Base-by-base conservation (phyloP, 2,329 filamentous ascomycete species). In the Fusarium sororula region DNA sequence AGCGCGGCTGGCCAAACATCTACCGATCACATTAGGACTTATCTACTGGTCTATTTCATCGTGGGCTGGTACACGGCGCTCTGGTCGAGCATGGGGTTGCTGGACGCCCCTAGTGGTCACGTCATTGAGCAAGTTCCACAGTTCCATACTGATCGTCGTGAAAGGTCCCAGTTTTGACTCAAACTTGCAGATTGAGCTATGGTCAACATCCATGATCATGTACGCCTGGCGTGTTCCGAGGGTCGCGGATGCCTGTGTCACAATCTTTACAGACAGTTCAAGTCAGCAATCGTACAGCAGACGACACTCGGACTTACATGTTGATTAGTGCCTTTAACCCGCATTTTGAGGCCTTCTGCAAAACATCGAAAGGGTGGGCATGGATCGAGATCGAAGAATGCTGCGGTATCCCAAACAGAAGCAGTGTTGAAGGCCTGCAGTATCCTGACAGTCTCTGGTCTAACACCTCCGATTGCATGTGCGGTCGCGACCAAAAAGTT, bases 81-180 rank as follows among this genome's bases (percentile, higher is more conserved):
- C 13, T 28, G 2, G 2, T 7, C 0, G 14, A 13, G 11, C 2
- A 0, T 7, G 5, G 0, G 24, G 7, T 0, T 30, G 51, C 1
- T 55, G 20, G 0, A 5, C 3, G 0, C 51, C 10, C 1, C 14
- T 24, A 14, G 2, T 7, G 7, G 11, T 55, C 10, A 55, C 24
- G 0, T 55, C 11, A 3, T 2, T 30, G 3, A 55, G 13, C 2
- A 58, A 4, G 0, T 58, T 5, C 2, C 5, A 10, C 0, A 58
- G 3, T n/a, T 10, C 41, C 14, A 8, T 12, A 0, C 1, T 58
- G 7, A 58, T 30, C 28, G 28, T 26, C 26, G 26, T 26, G 26
- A 26, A 26, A 26, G 26, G 26, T 26, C 26, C 26, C 26, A 26
- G 6, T 26, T 5, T 26, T 26, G 26, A 26, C 26, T 26, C 26